Evolutionary conservation across 78 protist species (phyloP).

Genomic region (Creolimax fragrantissima): DNA sequence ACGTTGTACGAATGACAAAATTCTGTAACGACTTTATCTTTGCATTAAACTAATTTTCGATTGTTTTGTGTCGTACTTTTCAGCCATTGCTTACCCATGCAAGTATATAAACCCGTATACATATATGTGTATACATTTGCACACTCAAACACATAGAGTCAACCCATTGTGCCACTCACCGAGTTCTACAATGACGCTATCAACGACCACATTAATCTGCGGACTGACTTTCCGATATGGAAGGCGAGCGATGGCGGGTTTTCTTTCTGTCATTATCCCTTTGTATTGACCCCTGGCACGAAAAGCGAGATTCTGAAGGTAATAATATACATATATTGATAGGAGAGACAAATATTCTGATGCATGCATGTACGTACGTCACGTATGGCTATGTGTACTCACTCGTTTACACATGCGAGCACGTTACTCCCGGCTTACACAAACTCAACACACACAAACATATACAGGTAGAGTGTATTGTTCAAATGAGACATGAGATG

Average conservation of each 20-base stretch:
- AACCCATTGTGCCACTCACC: background rate
- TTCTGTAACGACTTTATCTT: background rate
- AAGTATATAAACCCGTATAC: background rate
- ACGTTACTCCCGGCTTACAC: too few relatives aligned
- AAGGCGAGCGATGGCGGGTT: conserved; percentile 7
- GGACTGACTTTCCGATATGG: conserved; percentile 16
- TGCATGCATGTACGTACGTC: too few relatives aligned
- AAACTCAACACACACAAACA: too few relatives aligned
- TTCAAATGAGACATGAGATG: conserved; percentile 26
- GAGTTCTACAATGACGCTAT: conserved; percentile 23
- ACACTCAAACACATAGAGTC: background rate
- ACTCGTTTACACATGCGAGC: too few relatives aligned
- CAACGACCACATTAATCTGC: background rate
- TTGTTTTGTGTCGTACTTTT: background rate
- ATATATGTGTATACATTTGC: background rate
- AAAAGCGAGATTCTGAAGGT: conserved; percentile 16
- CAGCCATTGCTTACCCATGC: background rate
- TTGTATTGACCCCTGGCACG: background rate
- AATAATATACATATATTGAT: too few relatives aligned
- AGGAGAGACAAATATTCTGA: too few relatives aligned
- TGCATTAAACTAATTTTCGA: background rate
- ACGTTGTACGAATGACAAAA: background rate
- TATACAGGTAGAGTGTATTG: background rate
- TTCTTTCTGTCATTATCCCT: conserved; percentile 5
- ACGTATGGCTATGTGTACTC: too few relatives aligned